Base-by-base conservation (phyloP, 148 eudicot genomes). In the Tetragonia tetragonoides region DNA sequence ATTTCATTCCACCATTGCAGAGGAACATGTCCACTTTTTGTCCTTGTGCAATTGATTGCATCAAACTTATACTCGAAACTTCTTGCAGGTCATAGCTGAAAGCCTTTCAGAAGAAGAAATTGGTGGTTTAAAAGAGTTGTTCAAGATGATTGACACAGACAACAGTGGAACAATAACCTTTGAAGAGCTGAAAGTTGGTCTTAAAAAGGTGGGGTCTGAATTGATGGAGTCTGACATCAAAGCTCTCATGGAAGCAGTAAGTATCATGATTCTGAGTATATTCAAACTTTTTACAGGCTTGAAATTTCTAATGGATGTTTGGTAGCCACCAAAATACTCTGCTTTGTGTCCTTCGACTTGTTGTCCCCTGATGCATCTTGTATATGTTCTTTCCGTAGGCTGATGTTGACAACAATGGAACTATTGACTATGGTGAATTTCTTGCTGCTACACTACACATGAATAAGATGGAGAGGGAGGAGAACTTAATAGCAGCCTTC, bases 381-480 rank as follows among this genome's bases (percentile, higher is more conserved):
- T 39, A 46, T 11, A 38, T 10, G 69, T 72, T 39, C 23, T 61
- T 73, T 39, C 56, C 38, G n/a, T 77, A 85, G 88, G 88, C 86
- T 70, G 88, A 85, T 78, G 80, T 85, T 24, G 88, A 83, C 82
- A 85, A 85, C 70, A 85, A 34, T 40, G 86, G 88, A 77, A 85
- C 82, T 64, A 85, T 85, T 23, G 88, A 85, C 23, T 85, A 85
- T 72, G 88, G 84, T 59, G 88, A 85, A 75, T 85, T 85, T 76
- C 79, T 85, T 18, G 88, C 88, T 65, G 88, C 88, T 38, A 85
- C 88, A 11, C 79, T 85, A 44, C 86, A 85, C 80, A 68, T 85
- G 77, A 85, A 85, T 64, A 85, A 85, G 86, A 85, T 85, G 83
- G 88, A 83, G 72, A 78, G 86, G 77, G 88, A 85, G 73, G 88